These are phyloP conservation scores for Clonostachys sp. DNA, from an alignment of 2,329 filamentous ascomycete species.

Conservation along the genomic window DNA sequence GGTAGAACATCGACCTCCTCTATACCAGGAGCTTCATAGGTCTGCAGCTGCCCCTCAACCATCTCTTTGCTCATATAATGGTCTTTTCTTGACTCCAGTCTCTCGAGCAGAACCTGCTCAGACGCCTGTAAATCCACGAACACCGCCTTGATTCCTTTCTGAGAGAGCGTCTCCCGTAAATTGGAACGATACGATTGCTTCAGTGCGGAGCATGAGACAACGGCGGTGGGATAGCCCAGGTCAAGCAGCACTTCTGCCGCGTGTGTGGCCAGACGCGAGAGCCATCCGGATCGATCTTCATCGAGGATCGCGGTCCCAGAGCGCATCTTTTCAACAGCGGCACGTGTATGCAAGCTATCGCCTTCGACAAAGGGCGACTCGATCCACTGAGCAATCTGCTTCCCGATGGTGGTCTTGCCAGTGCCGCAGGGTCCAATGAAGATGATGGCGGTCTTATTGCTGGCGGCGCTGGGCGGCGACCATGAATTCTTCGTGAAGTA, in stretches of 20 bases:
- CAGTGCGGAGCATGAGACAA: slow-evolving; percentile 33
- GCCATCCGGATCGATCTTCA: slow-evolving; percentile 21
- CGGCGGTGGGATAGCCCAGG: slow-evolving; percentile 14
- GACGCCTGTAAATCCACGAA: slow-evolving; percentile 29
- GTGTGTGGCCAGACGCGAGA: slow-evolving; percentile 14
- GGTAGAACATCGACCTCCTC: slow-evolving; percentile 28
- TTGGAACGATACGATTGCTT: slow-evolving; percentile 22
- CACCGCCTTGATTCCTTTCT: slow-evolving; percentile 12
- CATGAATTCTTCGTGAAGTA: slow-evolving; percentile 29
- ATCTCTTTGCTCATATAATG: slow-evolving; percentile 30
- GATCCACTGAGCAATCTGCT: slow-evolving; percentile 17
- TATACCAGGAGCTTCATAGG: slow-evolving; percentile 16
- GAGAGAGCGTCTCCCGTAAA: slow-evolving; percentile 13
- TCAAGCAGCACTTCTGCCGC: slow-evolving; percentile 15
- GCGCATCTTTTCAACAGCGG: slow-evolving; percentile 23
- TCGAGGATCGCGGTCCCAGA: slow-evolving; percentile 20
- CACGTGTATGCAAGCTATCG: slow-evolving; percentile 25
- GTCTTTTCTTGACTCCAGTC: slow-evolving; percentile 15
- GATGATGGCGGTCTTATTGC: slow-evolving; percentile 24
- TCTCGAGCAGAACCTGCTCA: slow-evolving; percentile 16
- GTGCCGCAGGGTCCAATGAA: slow-evolving; percentile 32
- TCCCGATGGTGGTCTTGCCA: slow-evolving; percentile 30
- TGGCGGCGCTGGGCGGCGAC: slow-evolving; percentile 33
- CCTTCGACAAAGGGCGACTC: slow-evolving; percentile 31
- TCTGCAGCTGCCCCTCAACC: slow-evolving; percentile 23